A percentile compares a stretch with the other conserved stretches of the same genome.
phyloP scores from a whole-genome alignment of 305 asterid species.

The Fraxinus greggii region DNA sequence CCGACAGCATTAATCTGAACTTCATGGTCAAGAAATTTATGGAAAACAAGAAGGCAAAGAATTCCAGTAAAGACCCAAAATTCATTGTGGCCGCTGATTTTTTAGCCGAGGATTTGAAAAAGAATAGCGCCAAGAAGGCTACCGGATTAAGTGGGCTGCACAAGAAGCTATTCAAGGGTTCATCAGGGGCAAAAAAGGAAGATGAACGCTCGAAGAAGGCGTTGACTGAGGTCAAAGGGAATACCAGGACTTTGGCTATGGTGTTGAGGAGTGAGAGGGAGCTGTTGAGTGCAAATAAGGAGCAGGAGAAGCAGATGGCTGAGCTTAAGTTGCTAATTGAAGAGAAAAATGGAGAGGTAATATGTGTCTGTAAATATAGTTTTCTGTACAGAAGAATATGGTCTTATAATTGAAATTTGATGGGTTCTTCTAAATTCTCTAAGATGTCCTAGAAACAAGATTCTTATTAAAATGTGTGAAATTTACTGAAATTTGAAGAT shows the following conservation, averaged over 20 bases:
- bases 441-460: neutral
- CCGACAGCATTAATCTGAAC: constrained; percentile 35
- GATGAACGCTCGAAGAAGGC: constrained; percentile 39
- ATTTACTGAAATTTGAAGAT: neutral
- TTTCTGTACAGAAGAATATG: neutral
- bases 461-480: neutral
- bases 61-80: constrained; percentile 40
- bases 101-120: constrained; percentile 77
- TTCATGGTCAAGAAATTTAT: constrained; percentile 73
- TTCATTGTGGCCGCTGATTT: constrained; percentile 57
- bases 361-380: neutral
- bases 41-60: constrained; percentile 58
- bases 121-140: constrained; percentile 39
- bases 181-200: constrained; percentile 27
- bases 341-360: constrained; percentile 46
- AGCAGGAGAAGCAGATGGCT: constrained; percentile 35
- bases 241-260: constrained; percentile 46
- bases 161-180: constrained; percentile 77
- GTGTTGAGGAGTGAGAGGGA: constrained; percentile 57
- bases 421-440: neutral
- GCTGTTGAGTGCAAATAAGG: constrained; percentile 37
- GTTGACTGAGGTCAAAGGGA: constrained; percentile 42
- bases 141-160: constrained; percentile 62
- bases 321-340: constrained; percentile 36
- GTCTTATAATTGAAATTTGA: neutral